These are phyloP conservation scores for Paracorniculantispora psalliotae DNA, from an alignment of 2,329 filamentous ascomycete species.

Conservation along the genomic window DNA sequence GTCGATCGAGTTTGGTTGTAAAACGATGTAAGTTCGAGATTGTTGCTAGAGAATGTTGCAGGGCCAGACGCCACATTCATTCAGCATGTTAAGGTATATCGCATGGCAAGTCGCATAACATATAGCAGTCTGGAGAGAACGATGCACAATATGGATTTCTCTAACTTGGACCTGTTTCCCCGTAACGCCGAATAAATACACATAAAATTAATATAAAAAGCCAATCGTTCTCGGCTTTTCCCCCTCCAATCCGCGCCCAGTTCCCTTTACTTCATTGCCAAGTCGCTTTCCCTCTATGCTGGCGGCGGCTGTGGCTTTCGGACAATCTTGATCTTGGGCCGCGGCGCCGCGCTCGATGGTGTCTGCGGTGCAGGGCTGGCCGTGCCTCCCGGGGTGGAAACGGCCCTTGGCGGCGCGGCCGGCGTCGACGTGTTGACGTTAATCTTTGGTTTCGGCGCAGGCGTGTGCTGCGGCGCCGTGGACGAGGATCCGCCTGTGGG, in stretches of 20 bases:
- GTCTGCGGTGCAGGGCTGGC: constrained; percentile 17
- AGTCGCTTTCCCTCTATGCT: background rate
- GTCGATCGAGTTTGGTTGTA: too few relatives aligned
- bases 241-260: background rate
- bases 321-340: constrained; percentile 35
- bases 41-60: too few relatives aligned
- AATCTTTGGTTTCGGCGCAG: constrained; percentile 24
- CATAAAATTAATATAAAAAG: background rate
- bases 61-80: too few relatives aligned
- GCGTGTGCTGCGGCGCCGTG: constrained; percentile 19
- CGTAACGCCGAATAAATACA: background rate
- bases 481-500: background rate
- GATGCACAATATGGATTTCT: background rate
- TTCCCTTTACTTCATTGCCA: background rate
- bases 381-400: background rate
- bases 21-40: too few relatives aligned
- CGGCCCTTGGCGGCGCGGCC: background rate
- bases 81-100: too few relatives aligned
- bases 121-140: background rate
- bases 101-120: too few relatives aligned
- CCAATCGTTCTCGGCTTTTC: background rate
- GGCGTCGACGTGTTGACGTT: constrained; percentile 21
- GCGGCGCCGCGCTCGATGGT: constrained; percentile 16
- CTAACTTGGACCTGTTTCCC: background rate
- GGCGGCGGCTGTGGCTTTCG: constrained; percentile 27